Base-by-base conservation (phyloP, 306 rosid genomes). In the Amphicarpaea edgeworthii region DNA sequence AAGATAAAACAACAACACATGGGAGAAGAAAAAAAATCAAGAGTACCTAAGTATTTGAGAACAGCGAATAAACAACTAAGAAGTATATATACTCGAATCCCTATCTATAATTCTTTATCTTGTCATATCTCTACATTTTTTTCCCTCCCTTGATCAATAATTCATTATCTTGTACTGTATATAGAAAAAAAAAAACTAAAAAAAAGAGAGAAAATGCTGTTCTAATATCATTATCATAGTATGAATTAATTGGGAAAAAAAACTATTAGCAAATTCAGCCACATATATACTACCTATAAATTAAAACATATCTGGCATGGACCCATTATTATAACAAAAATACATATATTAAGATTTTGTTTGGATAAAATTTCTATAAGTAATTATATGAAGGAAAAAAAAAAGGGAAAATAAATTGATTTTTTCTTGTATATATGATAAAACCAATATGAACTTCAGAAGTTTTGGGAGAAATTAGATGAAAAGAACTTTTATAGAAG, bases 41-140 rank as follows among this genome's bases (percentile, higher is more conserved):
- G 2, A 20, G 49, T 16, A 63, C 69, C 69, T 41, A 8, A 63
- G 69, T 63, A 38, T 63, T 37, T 63, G 2, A 38, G 28, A 37
- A 63, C 69, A 63, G 5, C 45, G 10, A 37, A 63, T 63, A 38
- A 63, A 63, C 49, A 63, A 63, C 47, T 38, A 10, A 58, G 19
- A 12, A 32, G 64, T 59, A 62, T 59, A 30, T 60, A 32, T 60
- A 38, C 17, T 19, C 49, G 28, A 63, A 63, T 63, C 69, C 30
- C 49, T 38, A 38, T 38, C 69, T 19, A 2, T 19, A 63, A 63
- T 63, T 63, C 30, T 34, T 14, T 12, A 10, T 8, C 37, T 11
- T 11, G 3, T 55, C 62, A 23, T 12, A 14, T 4, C 10, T 26
- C 40, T 11, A 3, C 28, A 20, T 8, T 53, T 53, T 53, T 3